Percentiles rank a stretch among this genome's conserved stretches.
phyloP scores from a whole-genome alignment of 2,329 filamentous ascomycete genomes.

The Fusarium papillatum region DNA sequence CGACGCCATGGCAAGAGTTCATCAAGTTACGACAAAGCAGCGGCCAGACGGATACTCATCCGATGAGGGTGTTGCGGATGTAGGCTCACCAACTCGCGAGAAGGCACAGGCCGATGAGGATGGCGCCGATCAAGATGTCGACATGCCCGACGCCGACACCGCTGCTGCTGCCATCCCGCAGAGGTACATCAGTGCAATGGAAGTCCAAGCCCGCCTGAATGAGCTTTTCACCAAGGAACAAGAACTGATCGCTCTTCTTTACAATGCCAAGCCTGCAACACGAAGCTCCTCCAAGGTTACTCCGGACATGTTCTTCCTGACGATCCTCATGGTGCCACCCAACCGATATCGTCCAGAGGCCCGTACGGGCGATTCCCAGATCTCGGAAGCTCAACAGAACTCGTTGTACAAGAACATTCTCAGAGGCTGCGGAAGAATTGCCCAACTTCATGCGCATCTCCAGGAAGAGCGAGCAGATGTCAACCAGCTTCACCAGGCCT shows the following conservation, averaged over 20 bases:
- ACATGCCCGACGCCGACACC: constrained; percentile 49
- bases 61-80: constrained; percentile 80
- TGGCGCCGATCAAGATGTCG: constrained; percentile 60
- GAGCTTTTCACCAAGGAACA: constrained; percentile 90
- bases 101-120: constrained; percentile 57
- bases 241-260: constrained; percentile 87
- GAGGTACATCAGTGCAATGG: constrained; percentile 84
- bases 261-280: constrained; percentile 77
- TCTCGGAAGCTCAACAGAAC: constrained; percentile 92
- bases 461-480: constrained; percentile 64
- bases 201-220: constrained; percentile 83
- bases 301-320: constrained; percentile 95
- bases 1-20: constrained; percentile 73
- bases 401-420: constrained; percentile 89
- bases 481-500: constrained; percentile 83
- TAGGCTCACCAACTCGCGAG: constrained; percentile 62
- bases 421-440: constrained; percentile 79
- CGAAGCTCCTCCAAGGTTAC: constrained; percentile 71
- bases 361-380: constrained; percentile 82
- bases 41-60: constrained; percentile 60
- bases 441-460: constrained; percentile 73
- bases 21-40: constrained; percentile 52
- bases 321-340: constrained; percentile 88
- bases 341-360: constrained; percentile 94
- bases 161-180: constrained; percentile 57